Evolutionary conservation across 176 grass and related monocot species (phyloP).

Genomic region (Hsuehochloa calcarea): DNA sequence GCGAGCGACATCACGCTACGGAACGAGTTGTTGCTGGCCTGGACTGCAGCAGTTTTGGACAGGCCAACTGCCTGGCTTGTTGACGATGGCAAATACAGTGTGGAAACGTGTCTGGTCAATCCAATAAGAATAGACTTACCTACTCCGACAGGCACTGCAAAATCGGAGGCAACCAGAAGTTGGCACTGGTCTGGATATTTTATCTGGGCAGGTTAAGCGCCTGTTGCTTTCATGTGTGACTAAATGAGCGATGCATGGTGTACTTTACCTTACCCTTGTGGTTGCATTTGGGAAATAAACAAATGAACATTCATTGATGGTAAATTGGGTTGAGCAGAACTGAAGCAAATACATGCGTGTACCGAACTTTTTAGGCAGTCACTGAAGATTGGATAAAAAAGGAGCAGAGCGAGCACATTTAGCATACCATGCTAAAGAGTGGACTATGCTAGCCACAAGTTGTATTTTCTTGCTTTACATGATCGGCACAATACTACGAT

Average conservation of each 20-base stretch:
- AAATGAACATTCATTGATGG: not conserved
- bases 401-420: not conserved
- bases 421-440: not conserved
- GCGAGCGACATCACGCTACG: not conserved
- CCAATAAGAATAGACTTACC: not conserved
- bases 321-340: not conserved
- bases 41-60: not conserved
- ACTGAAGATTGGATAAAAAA: not conserved
- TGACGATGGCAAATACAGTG: not conserved
- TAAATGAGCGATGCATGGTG: not conserved
- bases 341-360: not conserved
- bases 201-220: not conserved
- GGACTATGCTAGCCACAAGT: not conserved
- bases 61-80: not conserved
- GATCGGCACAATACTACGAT: not conserved
- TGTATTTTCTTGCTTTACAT: not conserved
- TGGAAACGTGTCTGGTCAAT: conserved; percentile 2
- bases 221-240: not conserved
- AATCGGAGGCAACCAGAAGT: not conserved
- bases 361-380: not conserved
- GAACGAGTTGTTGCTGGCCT: not conserved
- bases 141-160: not conserved
- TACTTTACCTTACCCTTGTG: too few species aligned
- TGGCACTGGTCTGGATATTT: not conserved
- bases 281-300: not conserved